These are phyloP conservation scores for Kuraishia piskuri DNA, from an alignment of 805 yeast species.

Conservation along the genomic window DNA sequence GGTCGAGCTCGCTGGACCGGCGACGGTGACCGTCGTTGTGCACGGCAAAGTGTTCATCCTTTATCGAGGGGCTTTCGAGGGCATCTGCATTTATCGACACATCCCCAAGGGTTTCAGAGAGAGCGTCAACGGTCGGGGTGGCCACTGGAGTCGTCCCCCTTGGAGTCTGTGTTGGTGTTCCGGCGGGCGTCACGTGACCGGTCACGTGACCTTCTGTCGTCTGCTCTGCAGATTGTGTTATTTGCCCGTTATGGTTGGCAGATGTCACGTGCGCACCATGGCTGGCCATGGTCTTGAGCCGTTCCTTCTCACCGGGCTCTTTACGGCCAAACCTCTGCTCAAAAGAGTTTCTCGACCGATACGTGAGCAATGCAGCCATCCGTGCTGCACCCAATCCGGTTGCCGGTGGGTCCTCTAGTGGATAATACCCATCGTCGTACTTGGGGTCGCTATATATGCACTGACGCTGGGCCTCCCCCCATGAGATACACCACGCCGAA, in stretches of 20 bases:
- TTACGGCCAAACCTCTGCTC: slow-evolving; percentile 89
- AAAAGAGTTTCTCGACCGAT: slow-evolving; percentile 86
- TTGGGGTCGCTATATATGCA: slow-evolving; percentile 93
- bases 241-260: background rate
- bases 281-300: background rate
- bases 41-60: slow-evolving; percentile 71
- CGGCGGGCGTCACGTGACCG: background rate
- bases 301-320: slow-evolving; percentile 31
- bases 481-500: slow-evolving; percentile 97
- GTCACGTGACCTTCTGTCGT: background rate
- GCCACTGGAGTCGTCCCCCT: no score
- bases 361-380: slow-evolving; percentile 92
- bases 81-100: no score
- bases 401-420: slow-evolving; percentile 68
- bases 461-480: slow-evolving; percentile 98
- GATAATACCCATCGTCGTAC: slow-evolving; percentile 83
- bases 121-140: no score
- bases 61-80: slow-evolving; percentile 30
- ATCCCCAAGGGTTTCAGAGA: no score
- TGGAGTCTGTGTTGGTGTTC: background rate
- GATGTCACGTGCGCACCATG: background rate
- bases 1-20: background rate
- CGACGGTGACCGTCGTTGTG: slow-evolving; percentile 75
- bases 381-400: slow-evolving; percentile 93
- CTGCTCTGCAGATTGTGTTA: no score